Percentiles rank a stretch among this genome's conserved stretches.
Conservation (phyloP, 1,139 yeast genomes). For the Wickerhamiella infanticola region DNA sequence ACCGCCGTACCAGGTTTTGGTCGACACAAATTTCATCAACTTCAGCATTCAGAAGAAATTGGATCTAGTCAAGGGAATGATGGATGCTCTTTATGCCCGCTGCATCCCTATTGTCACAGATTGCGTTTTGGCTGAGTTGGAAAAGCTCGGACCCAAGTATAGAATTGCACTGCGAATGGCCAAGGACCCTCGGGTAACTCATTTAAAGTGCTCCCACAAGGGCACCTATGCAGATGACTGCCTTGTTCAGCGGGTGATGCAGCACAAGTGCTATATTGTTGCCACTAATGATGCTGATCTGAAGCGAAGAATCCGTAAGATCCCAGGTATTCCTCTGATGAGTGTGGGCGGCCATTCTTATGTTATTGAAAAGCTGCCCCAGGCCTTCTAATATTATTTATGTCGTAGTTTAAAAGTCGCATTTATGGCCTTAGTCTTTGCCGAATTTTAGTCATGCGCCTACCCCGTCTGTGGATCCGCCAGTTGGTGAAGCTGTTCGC, state of each 20-base stretch:
- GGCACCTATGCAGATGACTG: slow-evolving; percentile 99
- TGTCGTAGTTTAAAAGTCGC: not conserved
- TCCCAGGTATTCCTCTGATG: slow-evolving; percentile 93
- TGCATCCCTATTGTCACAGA: slow-evolving; percentile 93
- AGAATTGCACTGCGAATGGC: slow-evolving; percentile 87
- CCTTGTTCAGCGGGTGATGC: slow-evolving; percentile 78
- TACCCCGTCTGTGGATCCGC: slow-evolving; percentile 20
- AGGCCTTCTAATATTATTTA: slow-evolving; percentile 45
- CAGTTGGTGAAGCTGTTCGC: slow-evolving; percentile 16
- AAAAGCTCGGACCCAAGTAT: slow-evolving; percentile 85
- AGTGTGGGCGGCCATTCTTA: slow-evolving; percentile 90
- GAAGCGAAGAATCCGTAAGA: slow-evolving; percentile 83
- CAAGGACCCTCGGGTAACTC: slow-evolving; percentile 78
- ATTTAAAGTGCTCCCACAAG: slow-evolving; percentile 77
- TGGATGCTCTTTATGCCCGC: slow-evolving; percentile 89
- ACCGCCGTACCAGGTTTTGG: slow-evolving; percentile 90
- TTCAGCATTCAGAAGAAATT: slow-evolving; percentile 90
- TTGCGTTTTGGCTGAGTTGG: slow-evolving; percentile 96
- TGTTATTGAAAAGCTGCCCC: slow-evolving; percentile 88
- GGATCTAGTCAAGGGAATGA: slow-evolving; percentile 84
- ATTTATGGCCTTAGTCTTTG: not conserved
- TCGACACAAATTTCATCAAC: slow-evolving; percentile 93
- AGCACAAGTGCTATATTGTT: slow-evolving; percentile 90
- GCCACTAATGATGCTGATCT: slow-evolving; percentile 98
- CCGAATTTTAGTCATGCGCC: slow-evolving; percentile 4